These are phyloP conservation scores for Salpingoeca rosetta DNA, from an alignment of 78 protist genomes.

Conservation along the genomic window DNA sequence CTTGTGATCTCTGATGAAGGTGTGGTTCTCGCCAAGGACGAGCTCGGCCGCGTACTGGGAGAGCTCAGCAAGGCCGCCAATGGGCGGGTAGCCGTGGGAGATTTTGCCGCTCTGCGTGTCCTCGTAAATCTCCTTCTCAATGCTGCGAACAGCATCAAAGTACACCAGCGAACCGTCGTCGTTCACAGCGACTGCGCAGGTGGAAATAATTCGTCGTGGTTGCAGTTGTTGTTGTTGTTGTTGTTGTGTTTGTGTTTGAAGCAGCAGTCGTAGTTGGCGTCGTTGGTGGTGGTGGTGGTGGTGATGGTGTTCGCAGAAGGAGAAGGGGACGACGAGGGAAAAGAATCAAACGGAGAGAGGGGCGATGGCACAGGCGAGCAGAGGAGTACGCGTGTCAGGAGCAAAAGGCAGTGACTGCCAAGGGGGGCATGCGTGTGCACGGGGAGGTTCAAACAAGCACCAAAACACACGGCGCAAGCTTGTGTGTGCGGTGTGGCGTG, in stretches of 20 bases:
- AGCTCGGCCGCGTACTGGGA: conserved; percentile 34
- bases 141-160: conserved; percentile 9
- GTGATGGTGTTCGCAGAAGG: too few species aligned
- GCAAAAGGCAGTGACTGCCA: too few species aligned
- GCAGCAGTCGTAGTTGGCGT: conserved; percentile 22
- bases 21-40: conserved; percentile 24
- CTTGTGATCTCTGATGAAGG: conserved; percentile 18
- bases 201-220: neutral
- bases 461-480: too few species aligned
- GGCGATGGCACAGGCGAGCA: too few species aligned
- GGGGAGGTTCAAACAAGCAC: too few species aligned
- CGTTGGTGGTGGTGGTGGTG: too few species aligned
- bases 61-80: conserved; percentile 61
- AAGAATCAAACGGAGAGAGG: too few species aligned
- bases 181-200: conserved; percentile 1
- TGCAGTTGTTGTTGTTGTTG: conserved; percentile 21
- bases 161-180: conserved; percentile 20
- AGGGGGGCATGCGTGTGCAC: too few species aligned
- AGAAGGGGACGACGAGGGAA: too few species aligned
- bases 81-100: conserved; percentile 77
- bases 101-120: conserved; percentile 19
- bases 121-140: conserved; percentile 5
- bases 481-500: too few species aligned
- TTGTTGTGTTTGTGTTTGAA: conserved; percentile 39
- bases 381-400: too few species aligned